Evolutionary conservation across 345 rosid genomes (phyloP).

Genomic region (Syzygium aromaticum): DNA sequence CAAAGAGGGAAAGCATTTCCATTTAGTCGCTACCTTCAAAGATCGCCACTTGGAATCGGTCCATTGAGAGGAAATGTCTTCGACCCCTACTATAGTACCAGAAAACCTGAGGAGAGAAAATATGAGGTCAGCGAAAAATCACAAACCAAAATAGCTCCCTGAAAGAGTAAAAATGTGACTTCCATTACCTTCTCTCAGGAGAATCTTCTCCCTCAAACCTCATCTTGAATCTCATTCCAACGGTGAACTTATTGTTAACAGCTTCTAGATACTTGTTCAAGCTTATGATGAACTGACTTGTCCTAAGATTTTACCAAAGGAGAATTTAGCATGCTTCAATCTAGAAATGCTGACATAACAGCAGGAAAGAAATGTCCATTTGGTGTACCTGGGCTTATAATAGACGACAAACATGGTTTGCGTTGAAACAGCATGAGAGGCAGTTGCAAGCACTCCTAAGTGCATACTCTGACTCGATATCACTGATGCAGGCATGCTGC

Average conservation of each 20-base stretch:
- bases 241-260: constrained; percentile 42
- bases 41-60: constrained; percentile 78
- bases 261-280: constrained; percentile 72
- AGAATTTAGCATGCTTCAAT: background rate
- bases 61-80: constrained; percentile 76
- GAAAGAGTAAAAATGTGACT: background rate
- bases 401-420: constrained; percentile 69
- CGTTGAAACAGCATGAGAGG: constrained; percentile 67
- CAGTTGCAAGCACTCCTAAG: constrained; percentile 90
- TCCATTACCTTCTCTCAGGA: constrained; percentile 71
- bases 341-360: background rate
- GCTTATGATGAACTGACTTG: constrained; percentile 76
- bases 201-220: constrained; percentile 88
- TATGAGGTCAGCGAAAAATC: background rate
- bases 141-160: background rate
- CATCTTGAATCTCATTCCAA: constrained; percentile 90
- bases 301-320: constrained; percentile 27
- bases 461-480: constrained; percentile 97
- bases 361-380: background rate
- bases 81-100: constrained; percentile 81
- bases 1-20: background rate
- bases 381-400: constrained; percentile 78
- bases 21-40: constrained; percentile 33
- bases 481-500: constrained; percentile 72
- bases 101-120: constrained; percentile 43